Conservation (phyloP, 352 stramenopile species). For the Elongisporangium senticosum region DNA sequence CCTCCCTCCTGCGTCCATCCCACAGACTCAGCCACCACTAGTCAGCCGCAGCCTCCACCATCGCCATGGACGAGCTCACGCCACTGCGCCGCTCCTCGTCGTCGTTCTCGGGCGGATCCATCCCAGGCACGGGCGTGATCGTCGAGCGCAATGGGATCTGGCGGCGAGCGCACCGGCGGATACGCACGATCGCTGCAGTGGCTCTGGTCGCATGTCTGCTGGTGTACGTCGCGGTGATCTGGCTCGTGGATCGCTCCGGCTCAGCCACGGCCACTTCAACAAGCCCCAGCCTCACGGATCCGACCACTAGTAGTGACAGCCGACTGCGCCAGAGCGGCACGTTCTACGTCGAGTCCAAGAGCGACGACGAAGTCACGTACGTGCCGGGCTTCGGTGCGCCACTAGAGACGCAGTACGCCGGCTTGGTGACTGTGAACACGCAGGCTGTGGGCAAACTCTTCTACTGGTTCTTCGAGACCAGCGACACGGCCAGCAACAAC, state of each 20-base stretch:
- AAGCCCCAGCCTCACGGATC: neutral
- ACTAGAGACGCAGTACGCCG: constrained; percentile 73
- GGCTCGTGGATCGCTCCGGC: neutral
- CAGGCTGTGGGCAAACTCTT: constrained; percentile 57
- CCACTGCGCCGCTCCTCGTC: constrained; percentile 28
- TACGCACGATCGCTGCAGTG: constrained; percentile 14
- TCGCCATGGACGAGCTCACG: constrained; percentile 41
- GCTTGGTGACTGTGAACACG: constrained; percentile 57
- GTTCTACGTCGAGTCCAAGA: constrained; percentile 4
- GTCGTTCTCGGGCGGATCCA: constrained; percentile 13
- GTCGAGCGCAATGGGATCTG: neutral
- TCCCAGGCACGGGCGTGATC: constrained; percentile 6
- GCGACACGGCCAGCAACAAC: constrained; percentile 31
- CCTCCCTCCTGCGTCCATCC: neutral
- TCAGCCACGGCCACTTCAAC: neutral
- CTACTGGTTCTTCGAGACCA: constrained; percentile 85
- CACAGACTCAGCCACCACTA: neutral
- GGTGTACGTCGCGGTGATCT: constrained; percentile 9
- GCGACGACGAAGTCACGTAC: constrained; percentile 52
- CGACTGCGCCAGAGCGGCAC: constrained; percentile 5
- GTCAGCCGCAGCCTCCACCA: neutral
- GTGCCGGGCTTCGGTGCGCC: constrained; percentile 62
- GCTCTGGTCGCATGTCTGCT: constrained; percentile 12
- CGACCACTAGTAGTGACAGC: constrained; percentile 5
- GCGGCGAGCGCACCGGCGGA: constrained; percentile 3